These are phyloP conservation scores for Pluteus cervinus DNA, from an alignment of 768 basidiomycete species.

Conservation along the genomic window DNA sequence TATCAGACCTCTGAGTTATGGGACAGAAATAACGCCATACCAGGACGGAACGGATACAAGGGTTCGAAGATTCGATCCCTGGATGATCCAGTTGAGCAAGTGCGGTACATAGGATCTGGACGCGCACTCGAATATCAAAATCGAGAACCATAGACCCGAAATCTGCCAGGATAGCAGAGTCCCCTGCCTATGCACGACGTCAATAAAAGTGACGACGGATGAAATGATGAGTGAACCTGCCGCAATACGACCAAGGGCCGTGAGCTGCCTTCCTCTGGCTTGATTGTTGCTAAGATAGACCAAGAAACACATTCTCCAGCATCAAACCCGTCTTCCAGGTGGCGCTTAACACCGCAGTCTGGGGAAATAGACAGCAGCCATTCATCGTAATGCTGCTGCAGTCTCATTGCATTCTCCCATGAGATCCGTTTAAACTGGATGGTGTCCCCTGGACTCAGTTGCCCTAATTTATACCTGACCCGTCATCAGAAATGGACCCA, in stretches of 20 bases:
- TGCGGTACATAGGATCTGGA: conserved; percentile 48
- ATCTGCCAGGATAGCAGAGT: conserved; percentile 57
- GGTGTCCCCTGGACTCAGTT: conserved; percentile 50
- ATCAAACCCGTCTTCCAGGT: too few species aligned
- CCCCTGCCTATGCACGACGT: conserved; percentile 43
- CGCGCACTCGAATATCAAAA: conserved; percentile 45
- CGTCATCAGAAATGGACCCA: neutral
- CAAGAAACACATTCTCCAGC: too few species aligned
- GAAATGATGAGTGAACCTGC: conserved; percentile 31
- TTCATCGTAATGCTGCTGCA: too few species aligned
- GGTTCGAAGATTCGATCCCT: conserved; percentile 37
- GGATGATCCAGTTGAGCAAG: conserved; percentile 23
- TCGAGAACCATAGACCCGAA: conserved; percentile 52
- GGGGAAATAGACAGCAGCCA: too few species aligned
- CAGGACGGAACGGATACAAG: conserved; percentile 55
- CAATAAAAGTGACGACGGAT: neutral
- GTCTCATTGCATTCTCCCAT: conserved; percentile 35
- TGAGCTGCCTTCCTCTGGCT: too few species aligned
- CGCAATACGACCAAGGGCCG: conserved; percentile 36
- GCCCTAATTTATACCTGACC: conserved; percentile 64
- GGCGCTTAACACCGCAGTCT: too few species aligned
- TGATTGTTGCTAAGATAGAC: too few species aligned
- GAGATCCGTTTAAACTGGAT: conserved; percentile 48
- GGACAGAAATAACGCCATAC: too few species aligned
- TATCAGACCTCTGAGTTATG: too few species aligned